phyloP scores from a whole-genome alignment of 257 asterid species.

The Linaria vulgaris region DNA sequence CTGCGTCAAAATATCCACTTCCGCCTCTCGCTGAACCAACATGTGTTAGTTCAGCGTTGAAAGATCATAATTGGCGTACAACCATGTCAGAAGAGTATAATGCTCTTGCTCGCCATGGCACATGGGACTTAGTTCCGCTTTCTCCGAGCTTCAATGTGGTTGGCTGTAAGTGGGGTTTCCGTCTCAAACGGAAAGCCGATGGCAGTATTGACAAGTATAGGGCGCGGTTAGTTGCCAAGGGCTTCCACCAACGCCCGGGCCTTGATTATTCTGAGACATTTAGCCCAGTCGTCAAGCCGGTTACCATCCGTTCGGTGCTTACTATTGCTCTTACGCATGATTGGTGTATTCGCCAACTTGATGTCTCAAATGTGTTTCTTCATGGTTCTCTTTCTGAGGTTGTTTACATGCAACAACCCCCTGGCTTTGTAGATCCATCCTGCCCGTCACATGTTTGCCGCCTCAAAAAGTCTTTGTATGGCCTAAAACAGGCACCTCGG shows the following conservation, averaged over 20 bases:
- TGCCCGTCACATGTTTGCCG: too few species aligned
- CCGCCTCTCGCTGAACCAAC: not conserved
- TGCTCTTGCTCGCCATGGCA: too few species aligned
- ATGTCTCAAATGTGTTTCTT: too few species aligned
- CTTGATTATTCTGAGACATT: too few species aligned
- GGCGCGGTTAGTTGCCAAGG: too few species aligned
- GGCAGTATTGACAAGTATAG: too few species aligned
- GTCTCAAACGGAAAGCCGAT: not conserved
- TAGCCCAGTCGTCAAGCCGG: too few species aligned
- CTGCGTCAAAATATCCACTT: not conserved
- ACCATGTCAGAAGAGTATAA: not conserved
- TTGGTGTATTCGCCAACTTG: not conserved
- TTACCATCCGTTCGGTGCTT: not conserved
- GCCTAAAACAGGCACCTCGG: conserved; percentile 1
- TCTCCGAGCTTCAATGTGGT: not conserved
- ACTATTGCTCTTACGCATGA: not conserved
- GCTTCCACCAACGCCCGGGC: too few species aligned
- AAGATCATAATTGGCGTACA: not conserved
- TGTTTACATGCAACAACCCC: too few species aligned
- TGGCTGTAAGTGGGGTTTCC: conserved; percentile 15
- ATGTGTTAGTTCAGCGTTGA: not conserved
- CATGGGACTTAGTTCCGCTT: conserved; percentile 9
- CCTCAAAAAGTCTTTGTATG: not conserved
- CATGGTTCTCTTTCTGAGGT: not conserved
- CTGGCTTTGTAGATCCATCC: too few species aligned